These are phyloP conservation scores for Cyanidiococcus yangmingshanensis DNA, from an alignment of 23 red algal genomes.

Conservation along the genomic window DNA sequence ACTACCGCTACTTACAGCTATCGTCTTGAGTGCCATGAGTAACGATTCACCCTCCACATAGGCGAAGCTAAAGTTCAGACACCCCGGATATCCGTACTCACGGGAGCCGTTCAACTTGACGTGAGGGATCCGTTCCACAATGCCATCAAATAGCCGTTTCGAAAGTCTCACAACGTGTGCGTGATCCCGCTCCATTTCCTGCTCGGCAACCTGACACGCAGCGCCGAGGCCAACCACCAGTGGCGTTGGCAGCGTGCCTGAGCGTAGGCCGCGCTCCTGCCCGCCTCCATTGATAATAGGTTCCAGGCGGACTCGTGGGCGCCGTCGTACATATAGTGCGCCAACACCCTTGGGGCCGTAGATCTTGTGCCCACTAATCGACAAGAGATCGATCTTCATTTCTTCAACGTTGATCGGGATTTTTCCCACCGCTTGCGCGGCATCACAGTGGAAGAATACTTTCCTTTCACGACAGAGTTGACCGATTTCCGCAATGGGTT, in stretches of 20 bases:
- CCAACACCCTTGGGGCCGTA: conserved; percentile 98
- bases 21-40: conserved; percentile 89
- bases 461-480: conserved; percentile 65
- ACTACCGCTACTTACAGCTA: conserved; percentile 91
- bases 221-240: conserved; percentile 81
- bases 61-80: conserved; percentile 88
- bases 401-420: conserved; percentile 74
- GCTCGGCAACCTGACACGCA: conserved; percentile 39
- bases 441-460: conserved; percentile 96
- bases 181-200: conserved; percentile 76
- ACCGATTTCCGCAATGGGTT: conserved; percentile 72
- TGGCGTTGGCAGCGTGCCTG: conserved; percentile 77
- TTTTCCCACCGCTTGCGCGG: conserved; percentile 90
- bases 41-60: conserved; percentile 89
- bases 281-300: conserved; percentile 89
- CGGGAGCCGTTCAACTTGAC: conserved; percentile 71
- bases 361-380: conserved; percentile 79
- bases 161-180: conserved; percentile 33
- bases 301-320: conserved; percentile 86
- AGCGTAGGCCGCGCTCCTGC: conserved; percentile 89
- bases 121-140: conserved; percentile 41
- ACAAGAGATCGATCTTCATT: conserved; percentile 91
- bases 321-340: conserved; percentile 74
- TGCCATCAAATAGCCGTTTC: conserved; percentile 41
- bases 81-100: conserved; percentile 67